A percentile compares a stretch with the other conserved stretches of the same genome.
Evolutionary conservation across 169 alveolate genomes (phyloP).

Genomic region (Plasmodium vinckei): DNA sequence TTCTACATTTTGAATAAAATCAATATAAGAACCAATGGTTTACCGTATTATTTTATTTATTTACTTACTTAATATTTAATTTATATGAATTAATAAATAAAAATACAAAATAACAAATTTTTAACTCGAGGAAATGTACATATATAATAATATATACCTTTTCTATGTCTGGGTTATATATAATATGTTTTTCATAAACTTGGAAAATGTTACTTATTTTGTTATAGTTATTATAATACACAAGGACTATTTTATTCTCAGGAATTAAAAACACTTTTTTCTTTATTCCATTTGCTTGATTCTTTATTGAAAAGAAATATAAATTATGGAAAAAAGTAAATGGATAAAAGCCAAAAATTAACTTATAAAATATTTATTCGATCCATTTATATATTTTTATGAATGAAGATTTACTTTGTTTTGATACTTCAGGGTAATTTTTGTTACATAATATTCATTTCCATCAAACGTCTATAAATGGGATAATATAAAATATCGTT

Average conservation of each 20-base stretch:
- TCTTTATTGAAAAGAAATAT: constrained; percentile 2
- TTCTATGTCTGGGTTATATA: constrained; percentile 41
- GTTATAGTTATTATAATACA: constrained; percentile 42
- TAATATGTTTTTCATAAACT: constrained; percentile 36
- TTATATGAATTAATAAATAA: neutral
- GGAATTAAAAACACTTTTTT: constrained; percentile 59
- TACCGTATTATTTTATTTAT: no score
- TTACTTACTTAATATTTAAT: no score
- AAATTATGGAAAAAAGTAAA: neutral
- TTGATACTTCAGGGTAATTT: constrained; percentile 49
- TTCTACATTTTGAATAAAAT: constrained; percentile 9
- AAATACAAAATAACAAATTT: neutral
- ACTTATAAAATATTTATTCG: no score
- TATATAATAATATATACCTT: constrained; percentile 19
- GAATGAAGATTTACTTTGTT: constrained; percentile 19
- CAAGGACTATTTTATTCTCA: constrained; percentile 36
- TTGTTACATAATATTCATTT: constrained; percentile 56
- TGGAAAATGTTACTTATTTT: constrained; percentile 46
- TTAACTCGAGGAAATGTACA: neutral
- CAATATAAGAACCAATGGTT: neutral
- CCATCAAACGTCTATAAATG: constrained; percentile 43
- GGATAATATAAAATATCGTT: neutral
- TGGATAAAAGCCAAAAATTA: neutral
- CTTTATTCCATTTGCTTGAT: constrained; percentile 17
- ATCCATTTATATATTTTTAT: no score